Conservation (phyloP, 1,284 basidiomycete species). For the Tylopilus sp. region DNA sequence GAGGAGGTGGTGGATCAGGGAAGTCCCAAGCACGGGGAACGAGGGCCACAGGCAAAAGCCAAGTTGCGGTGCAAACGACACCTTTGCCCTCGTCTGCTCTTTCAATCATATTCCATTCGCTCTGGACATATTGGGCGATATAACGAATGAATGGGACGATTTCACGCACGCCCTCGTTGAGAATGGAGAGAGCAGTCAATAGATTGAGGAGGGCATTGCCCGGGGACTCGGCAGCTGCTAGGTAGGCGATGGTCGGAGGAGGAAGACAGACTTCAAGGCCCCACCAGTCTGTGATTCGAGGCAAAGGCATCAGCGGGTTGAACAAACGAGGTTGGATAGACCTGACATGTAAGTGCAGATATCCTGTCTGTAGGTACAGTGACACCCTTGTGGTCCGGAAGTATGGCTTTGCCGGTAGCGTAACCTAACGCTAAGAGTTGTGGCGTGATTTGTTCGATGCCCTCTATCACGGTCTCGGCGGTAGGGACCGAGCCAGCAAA, state of each 20-base stretch:
- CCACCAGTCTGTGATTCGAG: constrained; percentile 68
- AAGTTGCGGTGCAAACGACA: constrained; percentile 81
- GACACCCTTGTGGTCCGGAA: constrained; percentile 69
- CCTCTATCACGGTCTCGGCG: constrained; percentile 64
- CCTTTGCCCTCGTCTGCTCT: constrained; percentile 65
- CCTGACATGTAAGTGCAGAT: constrained; percentile 74
- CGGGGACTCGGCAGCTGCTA: constrained; percentile 63
- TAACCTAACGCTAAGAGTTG: constrained; percentile 75
- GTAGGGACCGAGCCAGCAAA: constrained; percentile 73
- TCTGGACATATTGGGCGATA: constrained; percentile 71
- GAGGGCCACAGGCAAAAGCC: constrained; percentile 78
- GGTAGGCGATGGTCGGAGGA: constrained; percentile 58
- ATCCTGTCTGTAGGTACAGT: constrained; percentile 74
- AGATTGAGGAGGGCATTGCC: constrained; percentile 65
- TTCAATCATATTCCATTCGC: constrained; percentile 65
- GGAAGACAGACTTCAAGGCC: constrained; percentile 74
- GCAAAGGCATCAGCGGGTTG: constrained; percentile 9
- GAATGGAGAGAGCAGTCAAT: constrained; percentile 63
- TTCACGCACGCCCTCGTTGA: constrained; percentile 71
- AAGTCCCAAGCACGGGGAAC: constrained; percentile 79
- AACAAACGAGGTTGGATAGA: constrained; percentile 2
- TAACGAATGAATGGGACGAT: constrained; percentile 78
- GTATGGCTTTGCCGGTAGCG: constrained; percentile 63
- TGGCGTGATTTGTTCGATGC: constrained; percentile 68
- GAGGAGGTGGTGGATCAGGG: constrained; percentile 40